phyloP scores from a whole-genome alignment of 306 rosid species.

The Hippophae tibetana region DNA sequence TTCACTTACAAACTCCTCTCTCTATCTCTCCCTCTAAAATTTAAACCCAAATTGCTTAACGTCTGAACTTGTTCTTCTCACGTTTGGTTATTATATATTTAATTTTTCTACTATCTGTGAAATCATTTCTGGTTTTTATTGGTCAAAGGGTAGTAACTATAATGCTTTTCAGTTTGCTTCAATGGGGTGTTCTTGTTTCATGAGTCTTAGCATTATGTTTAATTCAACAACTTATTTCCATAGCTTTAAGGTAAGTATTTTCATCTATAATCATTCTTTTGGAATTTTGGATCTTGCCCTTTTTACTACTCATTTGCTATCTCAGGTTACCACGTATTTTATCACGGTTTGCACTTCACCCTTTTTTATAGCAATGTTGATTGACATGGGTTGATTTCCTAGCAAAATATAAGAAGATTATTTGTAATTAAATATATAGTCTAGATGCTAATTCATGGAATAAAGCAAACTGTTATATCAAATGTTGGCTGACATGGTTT shows the following conservation, averaged over 20 bases:
- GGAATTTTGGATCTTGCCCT: neutral
- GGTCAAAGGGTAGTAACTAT: slow-evolving; percentile 3
- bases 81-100: too few species aligned
- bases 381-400: too few species aligned
- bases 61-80: too few species aligned
- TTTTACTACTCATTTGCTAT: neutral
- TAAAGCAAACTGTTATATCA: neutral
- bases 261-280: neutral
- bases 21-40: too few species aligned
- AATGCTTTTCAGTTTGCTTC: slow-evolving; percentile 32
- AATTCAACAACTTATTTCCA: slow-evolving; percentile 52
- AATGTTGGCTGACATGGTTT: neutral
- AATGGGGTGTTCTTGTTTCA: slow-evolving; percentile 31
- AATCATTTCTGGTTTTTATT: slow-evolving; percentile 17
- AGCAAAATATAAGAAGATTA: too few species aligned
- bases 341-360: neutral
- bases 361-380: neutral
- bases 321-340: neutral
- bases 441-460: neutral
- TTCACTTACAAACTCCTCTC: too few species aligned
- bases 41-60: too few species aligned
- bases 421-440: too few species aligned
- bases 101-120: slow-evolving; percentile 9
- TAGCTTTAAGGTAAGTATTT: slow-evolving; percentile 48
- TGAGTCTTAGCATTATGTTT: slow-evolving; percentile 48